phyloP scores from a whole-genome alignment of 176 grass and related monocot species.

The Coix lacrymajobi region DNA sequence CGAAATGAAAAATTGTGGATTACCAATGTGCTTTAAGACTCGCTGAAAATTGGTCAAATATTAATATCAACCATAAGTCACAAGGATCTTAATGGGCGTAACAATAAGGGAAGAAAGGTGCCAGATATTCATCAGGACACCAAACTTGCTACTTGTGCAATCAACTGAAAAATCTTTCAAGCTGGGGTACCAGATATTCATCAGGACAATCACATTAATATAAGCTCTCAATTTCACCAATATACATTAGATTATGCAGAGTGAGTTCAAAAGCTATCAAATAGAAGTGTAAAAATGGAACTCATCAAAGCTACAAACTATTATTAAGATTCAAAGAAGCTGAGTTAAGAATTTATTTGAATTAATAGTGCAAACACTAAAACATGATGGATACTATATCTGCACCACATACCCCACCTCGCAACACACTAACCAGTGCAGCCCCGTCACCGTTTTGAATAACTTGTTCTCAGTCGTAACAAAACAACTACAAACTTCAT shows the following conservation, averaged over 20 bases:
- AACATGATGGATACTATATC: not conserved
- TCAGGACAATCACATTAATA: not conserved
- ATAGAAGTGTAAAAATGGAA: not conserved
- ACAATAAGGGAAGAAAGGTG: not conserved
- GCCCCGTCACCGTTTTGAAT: not conserved
- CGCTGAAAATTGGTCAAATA: not conserved
- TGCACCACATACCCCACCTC: not conserved
- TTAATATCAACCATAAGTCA: not conserved
- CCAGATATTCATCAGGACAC: not conserved
- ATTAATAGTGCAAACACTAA: not conserved
- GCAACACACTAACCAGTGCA: not conserved
- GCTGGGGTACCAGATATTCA: no score
- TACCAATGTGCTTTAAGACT: not conserved
- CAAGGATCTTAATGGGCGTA: not conserved
- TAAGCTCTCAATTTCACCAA: not conserved
- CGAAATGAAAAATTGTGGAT: not conserved
- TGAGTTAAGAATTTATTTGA: not conserved
- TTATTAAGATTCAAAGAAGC: not conserved
- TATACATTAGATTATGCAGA: not conserved
- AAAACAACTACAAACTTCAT: not conserved
- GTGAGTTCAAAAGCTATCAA: not conserved
- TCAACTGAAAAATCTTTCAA: not conserved
- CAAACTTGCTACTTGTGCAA: not conserved
- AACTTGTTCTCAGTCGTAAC: not conserved
- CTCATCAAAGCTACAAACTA: constrained; percentile 4